phyloP scores from a whole-genome alignment of 1,139 yeast species.

The Suhomyces maxii region DNA sequence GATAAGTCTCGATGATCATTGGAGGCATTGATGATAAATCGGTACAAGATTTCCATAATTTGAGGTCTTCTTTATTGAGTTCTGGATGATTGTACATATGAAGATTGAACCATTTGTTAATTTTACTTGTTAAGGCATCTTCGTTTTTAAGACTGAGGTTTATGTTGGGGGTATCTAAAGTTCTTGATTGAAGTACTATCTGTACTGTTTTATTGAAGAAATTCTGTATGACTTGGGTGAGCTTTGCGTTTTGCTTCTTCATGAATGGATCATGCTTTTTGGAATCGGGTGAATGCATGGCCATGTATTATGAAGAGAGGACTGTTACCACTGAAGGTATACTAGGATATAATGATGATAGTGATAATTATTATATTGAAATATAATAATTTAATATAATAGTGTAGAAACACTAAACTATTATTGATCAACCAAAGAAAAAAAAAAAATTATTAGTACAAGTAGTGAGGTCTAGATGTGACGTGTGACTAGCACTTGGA shows the following conservation, averaged over 20 bases:
- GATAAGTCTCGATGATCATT: conserved; percentile 77
- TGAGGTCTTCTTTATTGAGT: conserved; percentile 53
- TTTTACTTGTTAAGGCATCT: conserved; percentile 19
- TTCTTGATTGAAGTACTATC: conserved; percentile 37
- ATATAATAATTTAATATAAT: too few species aligned
- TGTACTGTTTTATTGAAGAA: conserved; percentile 75
- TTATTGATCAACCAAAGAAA: too few species aligned
- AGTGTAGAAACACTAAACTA: too few species aligned
- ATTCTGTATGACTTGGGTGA: conserved; percentile 55
- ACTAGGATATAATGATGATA: too few species aligned
- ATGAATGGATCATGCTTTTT: conserved; percentile 15
- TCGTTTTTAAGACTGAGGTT: conserved; percentile 4
- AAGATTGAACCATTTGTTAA: conserved; percentile 70
- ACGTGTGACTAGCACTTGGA: too few species aligned
- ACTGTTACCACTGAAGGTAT: background rate
- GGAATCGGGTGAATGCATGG: conserved; percentile 4
- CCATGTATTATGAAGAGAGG: background rate
- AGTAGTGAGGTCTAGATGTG: too few species aligned
- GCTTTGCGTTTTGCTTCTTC: conserved; percentile 28
- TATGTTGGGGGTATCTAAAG: conserved; percentile 4
- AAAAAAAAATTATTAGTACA: too few species aligned
- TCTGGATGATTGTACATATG: conserved; percentile 50
- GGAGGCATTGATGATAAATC: conserved; percentile 60
- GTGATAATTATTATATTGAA: too few species aligned
- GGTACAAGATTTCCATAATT: conserved; percentile 54